Evolutionary conservation across 2,329 filamentous ascomycete genomes (phyloP).

Genomic region (Clonostachys byssicola): DNA sequence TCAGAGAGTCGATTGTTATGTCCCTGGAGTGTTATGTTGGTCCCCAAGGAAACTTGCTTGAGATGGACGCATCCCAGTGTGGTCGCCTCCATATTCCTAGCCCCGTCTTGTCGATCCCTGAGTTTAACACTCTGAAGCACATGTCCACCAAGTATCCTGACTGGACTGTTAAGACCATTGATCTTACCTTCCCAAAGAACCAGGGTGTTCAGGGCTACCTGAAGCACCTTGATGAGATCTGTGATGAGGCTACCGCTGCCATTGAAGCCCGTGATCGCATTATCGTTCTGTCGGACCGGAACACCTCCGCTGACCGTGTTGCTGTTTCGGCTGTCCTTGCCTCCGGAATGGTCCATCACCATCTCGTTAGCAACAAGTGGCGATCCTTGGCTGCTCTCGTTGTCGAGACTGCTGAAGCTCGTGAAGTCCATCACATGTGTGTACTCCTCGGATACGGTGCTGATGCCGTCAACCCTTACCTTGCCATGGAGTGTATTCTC

Average conservation of each 20-base stretch:
- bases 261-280: slow-evolving; percentile 82
- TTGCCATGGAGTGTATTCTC: slow-evolving; percentile 92
- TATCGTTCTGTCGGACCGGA: slow-evolving; percentile 85
- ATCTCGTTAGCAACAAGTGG: slow-evolving; percentile 94
- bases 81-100: slow-evolving; percentile 81
- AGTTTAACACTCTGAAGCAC: slow-evolving; percentile 84
- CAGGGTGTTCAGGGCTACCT: slow-evolving; percentile 82
- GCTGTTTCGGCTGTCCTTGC: slow-evolving; percentile 82
- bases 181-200: slow-evolving; percentile 87
- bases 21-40: slow-evolving; percentile 95
- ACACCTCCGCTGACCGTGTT: slow-evolving; percentile 76
- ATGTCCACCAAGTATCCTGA: slow-evolving; percentile 67
- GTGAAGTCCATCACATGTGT: slow-evolving; percentile 98
- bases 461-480: slow-evolving; percentile 91
- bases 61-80: slow-evolving; percentile 90
- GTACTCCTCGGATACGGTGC: slow-evolving; percentile 95
- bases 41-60: slow-evolving; percentile 88
- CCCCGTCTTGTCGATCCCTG: slow-evolving; percentile 81
- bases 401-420: slow-evolving; percentile 89
- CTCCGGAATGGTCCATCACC: slow-evolving; percentile 91
- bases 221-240: slow-evolving; percentile 83
- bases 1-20: slow-evolving; percentile 97
- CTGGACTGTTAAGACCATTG: slow-evolving; percentile 88
- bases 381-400: slow-evolving; percentile 82
- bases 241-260: slow-evolving; percentile 76